A percentile compares a stretch with the other conserved stretches of the same genome.
Conservation (phyloP, 306 rosid genomes). For the Dalbergia cochinchinensis region DNA sequence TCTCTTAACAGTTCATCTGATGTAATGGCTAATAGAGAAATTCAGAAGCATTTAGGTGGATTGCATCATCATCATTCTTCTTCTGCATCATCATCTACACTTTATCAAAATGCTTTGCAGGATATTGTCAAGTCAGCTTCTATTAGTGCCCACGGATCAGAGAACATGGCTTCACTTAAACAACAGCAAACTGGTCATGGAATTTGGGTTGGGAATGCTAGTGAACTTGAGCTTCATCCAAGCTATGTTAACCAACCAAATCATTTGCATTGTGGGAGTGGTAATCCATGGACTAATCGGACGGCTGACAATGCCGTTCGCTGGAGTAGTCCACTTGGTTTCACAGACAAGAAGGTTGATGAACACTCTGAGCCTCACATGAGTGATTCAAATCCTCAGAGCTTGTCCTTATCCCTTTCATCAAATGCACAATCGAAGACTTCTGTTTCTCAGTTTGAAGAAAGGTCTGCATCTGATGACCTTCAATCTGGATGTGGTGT, state of each 20-base stretch:
- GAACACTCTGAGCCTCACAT: slow-evolving; percentile 42
- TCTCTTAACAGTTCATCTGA: slow-evolving; percentile 25
- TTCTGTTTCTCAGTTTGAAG: slow-evolving; percentile 52
- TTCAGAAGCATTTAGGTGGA: slow-evolving; percentile 53
- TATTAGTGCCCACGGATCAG: slow-evolving; percentile 43
- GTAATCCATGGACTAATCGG: slow-evolving; percentile 57
- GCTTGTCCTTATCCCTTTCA: slow-evolving; percentile 82
- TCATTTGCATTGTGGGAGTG: slow-evolving; percentile 45
- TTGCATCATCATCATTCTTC: slow-evolving; percentile 38
- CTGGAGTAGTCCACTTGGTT: slow-evolving; percentile 48
- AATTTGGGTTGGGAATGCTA: slow-evolving; percentile 48
- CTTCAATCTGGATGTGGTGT: slow-evolving; percentile 37
- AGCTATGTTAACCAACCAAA: slow-evolving; percentile 54
- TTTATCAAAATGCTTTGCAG: slow-evolving; percentile 62
- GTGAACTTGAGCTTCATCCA: slow-evolving; percentile 59
- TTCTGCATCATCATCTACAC: slow-evolving; percentile 28
- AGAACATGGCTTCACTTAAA: slow-evolving; percentile 47
- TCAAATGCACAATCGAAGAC: slow-evolving; percentile 65
- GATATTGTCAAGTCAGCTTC: slow-evolving; percentile 65
- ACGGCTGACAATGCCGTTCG: slow-evolving; percentile 29
- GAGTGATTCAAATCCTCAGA: slow-evolving; percentile 72
- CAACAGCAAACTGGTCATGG: slow-evolving; percentile 41
- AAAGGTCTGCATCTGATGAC: slow-evolving; percentile 50
- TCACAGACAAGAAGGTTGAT: slow-evolving; percentile 33
- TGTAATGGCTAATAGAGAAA: slow-evolving; percentile 41